These are phyloP conservation scores for Dryadomyces quercus-mongolicae DNA, from an alignment of 2,329 filamentous ascomycete species.

Conservation along the genomic window DNA sequence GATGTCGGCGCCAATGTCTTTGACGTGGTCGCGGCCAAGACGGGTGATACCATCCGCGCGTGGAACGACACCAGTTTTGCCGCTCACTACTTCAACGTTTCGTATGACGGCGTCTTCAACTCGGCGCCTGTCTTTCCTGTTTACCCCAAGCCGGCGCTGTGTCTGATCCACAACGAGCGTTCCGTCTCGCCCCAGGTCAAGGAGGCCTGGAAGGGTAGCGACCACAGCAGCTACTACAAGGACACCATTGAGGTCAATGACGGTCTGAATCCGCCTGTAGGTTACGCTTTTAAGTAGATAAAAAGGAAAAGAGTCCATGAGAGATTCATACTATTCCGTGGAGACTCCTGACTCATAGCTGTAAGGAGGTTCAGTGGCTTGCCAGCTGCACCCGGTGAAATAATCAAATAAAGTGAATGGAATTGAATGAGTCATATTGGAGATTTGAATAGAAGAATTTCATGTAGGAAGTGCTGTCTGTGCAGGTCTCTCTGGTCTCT, in stretches of 20 bases:
- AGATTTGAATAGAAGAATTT: no score
- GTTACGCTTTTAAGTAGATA: conserved; percentile 10
- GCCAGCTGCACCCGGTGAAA: no score
- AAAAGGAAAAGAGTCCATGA: no score
- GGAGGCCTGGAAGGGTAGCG: conserved; percentile 13
- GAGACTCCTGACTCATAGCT: no score
- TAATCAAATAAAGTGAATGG: no score
- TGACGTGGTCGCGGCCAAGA: conserved; percentile 44
- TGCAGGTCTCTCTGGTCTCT: no score
- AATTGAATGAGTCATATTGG: no score
- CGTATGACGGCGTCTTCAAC: conserved; percentile 20
- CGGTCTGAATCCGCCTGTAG: conserved; percentile 15
- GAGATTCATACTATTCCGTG: no score
- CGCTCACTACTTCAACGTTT: conserved; percentile 15
- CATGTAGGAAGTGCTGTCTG: no score
- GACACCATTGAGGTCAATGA: conserved; percentile 17
- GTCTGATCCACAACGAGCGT: conserved; percentile 15
- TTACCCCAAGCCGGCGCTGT: conserved; percentile 18
- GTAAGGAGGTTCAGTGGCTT: no score
- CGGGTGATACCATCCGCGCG: conserved; percentile 34
- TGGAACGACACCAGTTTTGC: conserved; percentile 9
- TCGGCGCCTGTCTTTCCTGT: conserved; percentile 9
- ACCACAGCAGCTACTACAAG: conserved; percentile 15
- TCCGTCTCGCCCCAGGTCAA: conserved; percentile 13
- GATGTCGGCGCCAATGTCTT: conserved; percentile 65